Evolutionary conservation across 148 eudicot species (phyloP).

Genomic region (Persicaria tinctoria): DNA sequence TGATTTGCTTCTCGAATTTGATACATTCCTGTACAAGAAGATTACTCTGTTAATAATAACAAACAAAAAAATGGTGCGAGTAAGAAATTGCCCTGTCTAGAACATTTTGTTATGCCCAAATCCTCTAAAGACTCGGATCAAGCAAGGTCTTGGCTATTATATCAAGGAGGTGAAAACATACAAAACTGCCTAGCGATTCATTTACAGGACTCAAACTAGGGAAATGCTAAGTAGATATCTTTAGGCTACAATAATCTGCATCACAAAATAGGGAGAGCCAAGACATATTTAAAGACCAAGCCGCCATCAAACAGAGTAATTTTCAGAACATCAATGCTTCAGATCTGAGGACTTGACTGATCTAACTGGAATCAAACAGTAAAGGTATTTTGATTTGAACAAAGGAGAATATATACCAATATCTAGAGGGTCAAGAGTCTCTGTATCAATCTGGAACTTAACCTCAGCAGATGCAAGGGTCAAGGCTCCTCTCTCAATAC

Average conservation of each 20-base stretch:
- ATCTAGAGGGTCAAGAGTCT: constrained; percentile 98
- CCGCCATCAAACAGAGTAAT: background rate
- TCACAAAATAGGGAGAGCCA: background rate
- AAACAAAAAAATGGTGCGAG: background rate
- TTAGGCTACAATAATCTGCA: background rate
- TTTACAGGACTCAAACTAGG: background rate
- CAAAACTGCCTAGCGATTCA: background rate
- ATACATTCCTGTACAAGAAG: constrained; percentile 72
- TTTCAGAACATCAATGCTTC: background rate
- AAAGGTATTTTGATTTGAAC: background rate
- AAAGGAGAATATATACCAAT: constrained; percentile 46
- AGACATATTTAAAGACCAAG: background rate
- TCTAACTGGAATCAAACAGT: background rate
- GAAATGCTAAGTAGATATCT: background rate
- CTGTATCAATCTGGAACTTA: constrained; percentile 93
- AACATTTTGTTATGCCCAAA: no score
- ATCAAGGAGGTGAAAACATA: background rate
- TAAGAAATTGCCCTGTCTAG: background rate
- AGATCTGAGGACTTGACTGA: background rate
- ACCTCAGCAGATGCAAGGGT: constrained; percentile 99
- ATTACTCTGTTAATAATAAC: background rate
- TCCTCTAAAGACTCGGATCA: no score
- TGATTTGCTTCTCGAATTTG: constrained; percentile 99
- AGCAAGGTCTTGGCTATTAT: no score
- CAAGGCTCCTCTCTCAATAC: constrained; percentile 93